Evolutionary conservation across 352 stramenopile species (phyloP).

Genomic region (Globisporangium cylindrosporum): DNA sequence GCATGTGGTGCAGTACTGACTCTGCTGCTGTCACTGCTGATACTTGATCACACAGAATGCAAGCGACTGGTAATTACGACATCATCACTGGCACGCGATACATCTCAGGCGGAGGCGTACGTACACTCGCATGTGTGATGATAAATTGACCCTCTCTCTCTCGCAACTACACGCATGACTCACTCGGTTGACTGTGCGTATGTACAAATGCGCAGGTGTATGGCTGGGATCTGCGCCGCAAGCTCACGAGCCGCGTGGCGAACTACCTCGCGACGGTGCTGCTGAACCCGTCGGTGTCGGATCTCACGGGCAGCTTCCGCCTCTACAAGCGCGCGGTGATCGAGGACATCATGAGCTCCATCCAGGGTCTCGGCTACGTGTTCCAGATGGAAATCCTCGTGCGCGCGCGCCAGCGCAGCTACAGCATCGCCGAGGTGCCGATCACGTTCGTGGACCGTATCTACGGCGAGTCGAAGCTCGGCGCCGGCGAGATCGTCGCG

Average conservation of each 20-base stretch:
- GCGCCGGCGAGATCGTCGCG: constrained; percentile 95
- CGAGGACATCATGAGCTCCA: constrained; percentile 92
- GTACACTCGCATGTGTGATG: constrained; percentile 16
- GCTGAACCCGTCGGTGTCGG: constrained; percentile 92
- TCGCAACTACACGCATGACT: neutral
- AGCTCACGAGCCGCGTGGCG: constrained; percentile 95
- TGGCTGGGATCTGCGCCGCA: constrained; percentile 96
- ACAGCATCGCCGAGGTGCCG: constrained; percentile 93
- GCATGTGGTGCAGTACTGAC: neutral
- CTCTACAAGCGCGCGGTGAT: constrained; percentile 96
- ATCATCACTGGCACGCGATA: constrained; percentile 98
- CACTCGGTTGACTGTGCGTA: neutral
- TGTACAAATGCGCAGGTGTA: constrained; percentile 63
- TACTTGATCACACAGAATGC: constrained; percentile 41
- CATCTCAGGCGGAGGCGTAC: constrained; percentile 88
- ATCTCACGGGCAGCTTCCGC: constrained; percentile 97
- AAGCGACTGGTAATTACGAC: constrained; percentile 81
- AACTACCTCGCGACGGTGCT: constrained; percentile 98
- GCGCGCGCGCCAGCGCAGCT: constrained; percentile 88
- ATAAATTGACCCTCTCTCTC: neutral
- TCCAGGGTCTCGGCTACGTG: constrained; percentile 92
- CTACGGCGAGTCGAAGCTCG: constrained; percentile 98
- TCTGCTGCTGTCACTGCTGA: neutral
- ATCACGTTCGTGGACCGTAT: constrained; percentile 99
- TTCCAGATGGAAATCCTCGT: constrained; percentile 99